phyloP scores from a whole-genome alignment of 2,329 filamentous ascomycete species.

The Fusarium papillatum region DNA sequence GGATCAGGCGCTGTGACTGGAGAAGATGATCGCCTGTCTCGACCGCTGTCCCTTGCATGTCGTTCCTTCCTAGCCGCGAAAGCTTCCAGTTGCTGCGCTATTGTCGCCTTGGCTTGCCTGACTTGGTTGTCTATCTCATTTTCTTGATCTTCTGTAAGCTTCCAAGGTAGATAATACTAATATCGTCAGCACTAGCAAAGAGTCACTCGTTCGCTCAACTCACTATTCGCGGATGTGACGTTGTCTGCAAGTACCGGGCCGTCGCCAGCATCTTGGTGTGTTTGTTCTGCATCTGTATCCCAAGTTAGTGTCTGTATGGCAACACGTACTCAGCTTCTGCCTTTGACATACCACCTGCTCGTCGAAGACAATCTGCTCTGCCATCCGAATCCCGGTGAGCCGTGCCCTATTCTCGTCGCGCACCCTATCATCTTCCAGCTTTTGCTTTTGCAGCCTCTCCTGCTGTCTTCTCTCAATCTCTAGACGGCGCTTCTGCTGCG shows the following conservation, averaged over 20 bases:
- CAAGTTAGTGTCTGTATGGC: constrained; percentile 28
- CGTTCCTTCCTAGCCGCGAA: constrained; percentile 67
- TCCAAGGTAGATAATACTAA: constrained; percentile 91
- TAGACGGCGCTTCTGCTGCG: constrained; percentile 76
- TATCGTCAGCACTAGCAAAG: constrained; percentile 12
- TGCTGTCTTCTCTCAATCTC: constrained; percentile 89
- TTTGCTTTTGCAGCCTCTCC: constrained; percentile 80
- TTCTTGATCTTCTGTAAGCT: constrained; percentile 78
- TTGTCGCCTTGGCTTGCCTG: constrained; percentile 70
- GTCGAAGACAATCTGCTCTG: constrained; percentile 82
- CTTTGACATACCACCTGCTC: constrained; percentile 76
- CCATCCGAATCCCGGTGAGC: constrained; percentile 70
- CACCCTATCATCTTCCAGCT: constrained; percentile 77
- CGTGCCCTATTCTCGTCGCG: constrained; percentile 75
- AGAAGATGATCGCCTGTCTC: constrained; percentile 2
- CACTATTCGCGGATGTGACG: constrained; percentile 80
- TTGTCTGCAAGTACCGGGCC: constrained; percentile 82
- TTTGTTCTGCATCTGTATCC: constrained; percentile 79
- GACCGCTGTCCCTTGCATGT: constrained; percentile 46
- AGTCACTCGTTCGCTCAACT: constrained; percentile 48
- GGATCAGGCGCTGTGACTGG: constrained; percentile 31
- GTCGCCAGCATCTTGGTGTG: constrained; percentile 80
- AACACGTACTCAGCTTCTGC: background rate
- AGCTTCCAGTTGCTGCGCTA: constrained; percentile 75
- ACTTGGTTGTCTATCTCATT: constrained; percentile 79